Evolutionary conservation across 768 basidiomycete species (phyloP).

Genomic region (Pleurotus tuoliensis): DNA sequence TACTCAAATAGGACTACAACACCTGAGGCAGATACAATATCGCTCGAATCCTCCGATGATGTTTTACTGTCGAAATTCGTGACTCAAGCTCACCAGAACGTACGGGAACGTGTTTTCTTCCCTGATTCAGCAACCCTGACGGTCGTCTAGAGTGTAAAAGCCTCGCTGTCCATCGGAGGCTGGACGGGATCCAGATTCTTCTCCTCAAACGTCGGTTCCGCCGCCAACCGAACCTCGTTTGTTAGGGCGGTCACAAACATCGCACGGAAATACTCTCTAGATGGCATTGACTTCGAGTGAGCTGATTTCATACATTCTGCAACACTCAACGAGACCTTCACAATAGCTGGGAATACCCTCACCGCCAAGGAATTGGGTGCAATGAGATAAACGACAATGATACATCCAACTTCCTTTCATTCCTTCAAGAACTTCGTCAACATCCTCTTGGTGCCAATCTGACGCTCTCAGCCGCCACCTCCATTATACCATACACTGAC

Average conservation of each 20-base stretch:
- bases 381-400: constrained; percentile 52
- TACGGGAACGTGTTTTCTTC: constrained; percentile 16
- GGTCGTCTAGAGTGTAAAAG: constrained; percentile 43
- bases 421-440: constrained; percentile 58
- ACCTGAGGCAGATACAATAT: constrained; percentile 26
- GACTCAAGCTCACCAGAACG: constrained; percentile 36
- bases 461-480: constrained; percentile 37
- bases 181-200: constrained; percentile 65
- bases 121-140: neutral
- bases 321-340: neutral
- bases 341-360: constrained; percentile 74
- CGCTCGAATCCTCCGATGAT: constrained; percentile 39
- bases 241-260: constrained; percentile 53
- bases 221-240: constrained; percentile 57
- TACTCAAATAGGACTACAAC: constrained; percentile 29
- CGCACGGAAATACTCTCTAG: constrained; percentile 45
- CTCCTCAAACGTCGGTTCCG: constrained; percentile 54
- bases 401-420: constrained; percentile 61
- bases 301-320: no score
- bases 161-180: constrained; percentile 63
- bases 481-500: constrained; percentile 20
- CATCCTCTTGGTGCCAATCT: constrained; percentile 40
- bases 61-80: constrained; percentile 55
- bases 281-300: constrained; percentile 56
- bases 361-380: constrained; percentile 48